A percentile compares a stretch with the other conserved stretches of the same genome.
These are phyloP conservation scores for Apophysomyces sp. DNA, from an alignment of 371 early-diverging fungal genomes.

Conservation along the genomic window DNA sequence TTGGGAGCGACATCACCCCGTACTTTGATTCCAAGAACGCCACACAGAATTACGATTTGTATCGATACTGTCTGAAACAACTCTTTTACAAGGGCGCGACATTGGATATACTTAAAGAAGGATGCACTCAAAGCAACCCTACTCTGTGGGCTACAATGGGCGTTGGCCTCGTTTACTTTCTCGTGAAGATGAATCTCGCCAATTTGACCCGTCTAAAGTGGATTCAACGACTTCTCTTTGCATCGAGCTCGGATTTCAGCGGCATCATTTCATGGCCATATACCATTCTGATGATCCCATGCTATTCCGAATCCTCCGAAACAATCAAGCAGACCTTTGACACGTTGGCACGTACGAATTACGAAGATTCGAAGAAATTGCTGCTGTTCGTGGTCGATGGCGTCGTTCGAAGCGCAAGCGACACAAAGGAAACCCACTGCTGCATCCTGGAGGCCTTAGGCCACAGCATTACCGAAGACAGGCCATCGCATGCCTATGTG, in stretches of 20 bases:
- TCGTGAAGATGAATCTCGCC: constrained; percentile 44
- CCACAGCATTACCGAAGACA: constrained; percentile 41
- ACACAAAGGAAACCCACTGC: constrained; percentile 28
- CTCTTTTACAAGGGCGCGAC: constrained; percentile 38
- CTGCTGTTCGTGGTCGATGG: constrained; percentile 56
- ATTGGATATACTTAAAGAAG: constrained; percentile 18
- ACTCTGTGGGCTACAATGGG: constrained; percentile 53
- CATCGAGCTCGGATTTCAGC: constrained; percentile 18
- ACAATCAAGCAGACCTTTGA: constrained; percentile 48
- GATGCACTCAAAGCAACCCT: constrained; percentile 40
- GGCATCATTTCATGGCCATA: constrained; percentile 24
- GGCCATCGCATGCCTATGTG: constrained; percentile 29
- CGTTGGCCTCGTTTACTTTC: constrained; percentile 31
- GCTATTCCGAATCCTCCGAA: constrained; percentile 40
- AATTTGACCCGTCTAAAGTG: constrained; percentile 39
- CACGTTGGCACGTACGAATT: constrained; percentile 40
- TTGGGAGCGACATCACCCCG: constrained; percentile 44
- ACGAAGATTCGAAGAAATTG: constrained; percentile 48
- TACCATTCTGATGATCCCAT: constrained; percentile 42
- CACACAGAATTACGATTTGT: constrained; percentile 19
- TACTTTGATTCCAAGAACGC: constrained; percentile 32
- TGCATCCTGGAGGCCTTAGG: constrained; percentile 42
- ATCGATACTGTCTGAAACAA: constrained; percentile 26
- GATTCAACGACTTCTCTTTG: constrained; percentile 30
- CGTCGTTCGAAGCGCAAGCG: constrained; percentile 18